A percentile compares a stretch with the other conserved stretches of the same genome.
These are phyloP conservation scores for Ogataea nakhonphanomensis DNA, from an alignment of 805 yeast species.

Conservation along the genomic window DNA sequence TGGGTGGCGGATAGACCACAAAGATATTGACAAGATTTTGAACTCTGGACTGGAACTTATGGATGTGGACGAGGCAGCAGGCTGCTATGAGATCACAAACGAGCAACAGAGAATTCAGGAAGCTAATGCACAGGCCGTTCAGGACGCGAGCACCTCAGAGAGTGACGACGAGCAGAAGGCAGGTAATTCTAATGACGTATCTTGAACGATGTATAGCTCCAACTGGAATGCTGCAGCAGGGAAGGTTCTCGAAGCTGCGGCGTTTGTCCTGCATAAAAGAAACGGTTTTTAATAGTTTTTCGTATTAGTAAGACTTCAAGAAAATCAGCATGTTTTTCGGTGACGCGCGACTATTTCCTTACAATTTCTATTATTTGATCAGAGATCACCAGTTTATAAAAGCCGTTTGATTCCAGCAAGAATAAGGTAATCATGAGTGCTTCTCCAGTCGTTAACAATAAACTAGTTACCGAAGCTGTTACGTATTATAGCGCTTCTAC, in stretches of 20 bases:
- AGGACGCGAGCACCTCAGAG: background rate
- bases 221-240: no score
- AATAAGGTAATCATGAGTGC: background rate
- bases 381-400: no score
- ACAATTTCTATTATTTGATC: no score
- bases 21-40: conserved; percentile 39
- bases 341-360: no score
- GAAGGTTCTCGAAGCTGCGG: no score
- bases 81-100: conserved; percentile 36
- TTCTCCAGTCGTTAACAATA: conserved; percentile 6
- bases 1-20: conserved; percentile 60
- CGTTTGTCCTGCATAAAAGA: no score
- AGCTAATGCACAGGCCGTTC: background rate
- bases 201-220: no score
- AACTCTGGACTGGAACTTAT: conserved; percentile 31
- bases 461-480: conserved; percentile 7
- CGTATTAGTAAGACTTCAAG: background rate
- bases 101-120: conserved; percentile 21
- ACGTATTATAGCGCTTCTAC: conserved; percentile 14
- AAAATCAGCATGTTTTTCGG: background rate
- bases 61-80: conserved; percentile 29
- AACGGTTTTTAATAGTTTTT: no score
- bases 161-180: background rate
- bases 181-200: no score
- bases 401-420: no score